These are phyloP conservation scores for Suhomyces chickasaworum DNA, from an alignment of 1,139 yeast species.

Conservation along the genomic window DNA sequence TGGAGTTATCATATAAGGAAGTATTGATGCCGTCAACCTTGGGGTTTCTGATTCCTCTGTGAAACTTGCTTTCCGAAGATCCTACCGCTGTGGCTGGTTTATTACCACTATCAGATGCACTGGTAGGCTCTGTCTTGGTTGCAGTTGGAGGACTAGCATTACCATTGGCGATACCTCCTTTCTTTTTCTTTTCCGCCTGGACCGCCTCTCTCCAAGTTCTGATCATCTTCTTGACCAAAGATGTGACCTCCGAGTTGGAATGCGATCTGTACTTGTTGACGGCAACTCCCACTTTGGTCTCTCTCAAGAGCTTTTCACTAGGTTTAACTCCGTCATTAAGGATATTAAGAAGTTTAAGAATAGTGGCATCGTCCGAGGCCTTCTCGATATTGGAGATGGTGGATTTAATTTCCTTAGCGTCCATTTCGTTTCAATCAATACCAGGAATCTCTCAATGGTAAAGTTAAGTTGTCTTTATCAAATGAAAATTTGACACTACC, in stretches of 20 bases:
- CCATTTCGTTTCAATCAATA: slow-evolving; percentile 43
- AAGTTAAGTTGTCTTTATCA: slow-evolving; percentile 5
- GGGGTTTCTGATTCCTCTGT: slow-evolving; percentile 66
- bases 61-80: slow-evolving; percentile 25
- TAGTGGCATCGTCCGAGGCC: slow-evolving; percentile 65
- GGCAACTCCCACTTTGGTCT: slow-evolving; percentile 97
- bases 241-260: slow-evolving; percentile 62
- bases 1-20: slow-evolving; percentile 66
- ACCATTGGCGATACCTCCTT: slow-evolving; percentile 13
- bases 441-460: neutral
- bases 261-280: slow-evolving; percentile 86
- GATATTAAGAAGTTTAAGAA: slow-evolving; percentile 64
- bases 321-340: slow-evolving; percentile 78
- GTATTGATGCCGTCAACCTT: slow-evolving; percentile 79
- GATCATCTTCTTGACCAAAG: slow-evolving; percentile 79
- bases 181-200: slow-evolving; percentile 64
- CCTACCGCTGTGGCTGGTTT: slow-evolving; percentile 21
- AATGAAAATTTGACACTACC: neutral
- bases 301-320: slow-evolving; percentile 78
- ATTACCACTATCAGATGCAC: slow-evolving; percentile 12
- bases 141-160: slow-evolving; percentile 3
- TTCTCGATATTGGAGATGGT: slow-evolving; percentile 74
- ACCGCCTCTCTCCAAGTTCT: slow-evolving; percentile 90
- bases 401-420: slow-evolving; percentile 70
- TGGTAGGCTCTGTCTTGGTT: slow-evolving; percentile 6